These are phyloP conservation scores for Lenzites betulinus DNA, from an alignment of 768 basidiomycete genomes.

Conservation along the genomic window DNA sequence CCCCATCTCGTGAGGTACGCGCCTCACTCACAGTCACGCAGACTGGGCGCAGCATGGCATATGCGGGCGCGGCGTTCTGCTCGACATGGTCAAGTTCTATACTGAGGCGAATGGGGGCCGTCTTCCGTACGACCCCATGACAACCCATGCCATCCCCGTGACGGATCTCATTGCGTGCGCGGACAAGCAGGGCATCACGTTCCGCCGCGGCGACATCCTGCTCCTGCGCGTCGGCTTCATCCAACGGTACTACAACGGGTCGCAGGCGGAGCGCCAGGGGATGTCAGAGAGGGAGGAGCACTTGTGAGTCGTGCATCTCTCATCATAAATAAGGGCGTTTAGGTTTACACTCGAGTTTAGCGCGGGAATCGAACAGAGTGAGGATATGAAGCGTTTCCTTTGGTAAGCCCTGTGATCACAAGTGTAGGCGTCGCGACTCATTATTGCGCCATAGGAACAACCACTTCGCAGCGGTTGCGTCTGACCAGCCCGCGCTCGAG, in stretches of 20 bases:
- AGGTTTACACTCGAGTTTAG: conserved; percentile 34
- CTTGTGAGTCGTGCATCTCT: conserved; percentile 44
- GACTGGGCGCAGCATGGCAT: conserved; percentile 76
- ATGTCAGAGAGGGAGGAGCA: conserved; percentile 47
- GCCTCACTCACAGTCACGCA: conserved; percentile 27
- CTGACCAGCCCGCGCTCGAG: conserved; percentile 69
- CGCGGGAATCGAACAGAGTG: conserved; percentile 67
- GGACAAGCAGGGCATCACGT: conserved; percentile 55
- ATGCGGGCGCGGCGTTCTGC: conserved; percentile 65
- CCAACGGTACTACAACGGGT: conserved; percentile 49
- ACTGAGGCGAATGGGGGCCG: conserved; percentile 36
- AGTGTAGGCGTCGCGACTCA: neutral
- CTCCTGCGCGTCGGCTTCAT: conserved; percentile 64
- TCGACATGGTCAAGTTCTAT: conserved; percentile 61
- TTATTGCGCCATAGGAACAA: conserved; percentile 52
- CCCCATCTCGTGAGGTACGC: neutral
- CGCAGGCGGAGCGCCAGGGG: conserved; percentile 47
- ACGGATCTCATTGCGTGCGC: conserved; percentile 61
- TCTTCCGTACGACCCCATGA: conserved; percentile 68
- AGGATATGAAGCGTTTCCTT: conserved; percentile 73
- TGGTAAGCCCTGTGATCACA: conserved; percentile 44
- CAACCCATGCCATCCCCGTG: conserved; percentile 52
- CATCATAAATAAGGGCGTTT: neutral
- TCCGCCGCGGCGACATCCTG: conserved; percentile 61
- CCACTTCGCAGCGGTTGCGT: conserved; percentile 70